Base-by-base conservation (phyloP, 768 basidiomycete genomes). In the Pseudohyphozyma bogoriensis region DNA sequence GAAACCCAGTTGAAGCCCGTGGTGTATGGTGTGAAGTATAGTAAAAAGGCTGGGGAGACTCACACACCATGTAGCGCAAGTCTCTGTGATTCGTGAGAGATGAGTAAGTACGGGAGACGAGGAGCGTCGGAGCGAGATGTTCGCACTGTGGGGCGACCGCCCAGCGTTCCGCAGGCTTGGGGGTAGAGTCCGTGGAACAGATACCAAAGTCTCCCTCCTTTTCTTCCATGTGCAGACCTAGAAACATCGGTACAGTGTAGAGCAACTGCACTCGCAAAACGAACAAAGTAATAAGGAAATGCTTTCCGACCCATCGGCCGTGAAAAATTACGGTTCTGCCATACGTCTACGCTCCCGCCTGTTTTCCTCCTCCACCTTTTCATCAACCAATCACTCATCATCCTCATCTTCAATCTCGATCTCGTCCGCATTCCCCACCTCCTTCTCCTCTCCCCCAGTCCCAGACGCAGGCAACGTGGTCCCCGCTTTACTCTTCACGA, bases 361-460 rank as follows among this genome's bases (percentile, higher is more conserved):
- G 26, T 24, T 44, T 9, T 24, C 22, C 26, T 44, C 22, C 42
- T 20, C 42, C 26, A 9, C 26, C 26, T 47, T 29, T 46, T 20
- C 9, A 47, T 29, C 10, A 1, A 10, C 26, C 26, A 5, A 26
- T 28, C 56, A 24, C 40, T 62, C 60, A n/a, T 62, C 57, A 1
- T 66, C 65, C 4, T 62, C 60, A 70, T 88, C 86, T 70, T 89
- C 86, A 68, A 90, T 89, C 62, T 85, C 86, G 61, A 91, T 91
- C 76, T 91, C 89, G 59, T 90, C 89, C 45, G 75, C 81, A 70
- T 91, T 90, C 37, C 74, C 76, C n/a, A 71, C 68, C 11, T 70
- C 33, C 51, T 26, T 37, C 20, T 7, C 51, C 7, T n/a, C 50
- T 37, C 20, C 50, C 9, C n/a, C 58, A 29, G 22, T 45, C 11